These are phyloP conservation scores for Patellaria atrata DNA, from an alignment of 495 filamentous ascomycete genomes.

Conservation along the genomic window DNA sequence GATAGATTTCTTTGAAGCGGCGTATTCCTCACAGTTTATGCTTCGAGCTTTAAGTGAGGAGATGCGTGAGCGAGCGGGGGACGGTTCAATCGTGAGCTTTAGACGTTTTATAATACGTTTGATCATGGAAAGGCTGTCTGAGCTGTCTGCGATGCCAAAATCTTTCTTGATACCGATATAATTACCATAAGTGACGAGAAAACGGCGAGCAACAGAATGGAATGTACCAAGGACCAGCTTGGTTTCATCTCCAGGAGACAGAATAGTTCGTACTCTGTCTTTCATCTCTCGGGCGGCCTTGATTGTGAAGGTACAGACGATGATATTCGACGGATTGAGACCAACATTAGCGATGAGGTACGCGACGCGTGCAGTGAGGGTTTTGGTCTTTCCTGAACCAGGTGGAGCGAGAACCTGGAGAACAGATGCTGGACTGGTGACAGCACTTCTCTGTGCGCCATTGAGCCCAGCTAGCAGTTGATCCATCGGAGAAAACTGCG, in stretches of 20 bases:
- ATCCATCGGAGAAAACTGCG: too few species aligned
- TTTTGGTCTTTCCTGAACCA: slow-evolving; percentile 87
- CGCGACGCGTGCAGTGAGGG: slow-evolving; percentile 83
- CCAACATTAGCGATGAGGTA: slow-evolving; percentile 74
- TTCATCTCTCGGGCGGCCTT: slow-evolving; percentile 97
- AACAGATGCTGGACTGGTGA: slow-evolving; percentile 61
- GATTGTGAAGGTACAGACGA: slow-evolving; percentile 95
- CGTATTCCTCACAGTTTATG: slow-evolving; percentile 31
- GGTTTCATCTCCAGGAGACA: slow-evolving; percentile 63
- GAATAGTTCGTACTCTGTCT: slow-evolving; percentile 59
- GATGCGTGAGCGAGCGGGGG: slow-evolving; percentile 56
- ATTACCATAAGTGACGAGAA: slow-evolving; percentile 73
- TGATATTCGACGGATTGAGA: slow-evolving; percentile 76
- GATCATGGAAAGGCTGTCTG: slow-evolving; percentile 64
- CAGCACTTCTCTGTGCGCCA: slow-evolving; percentile 66
- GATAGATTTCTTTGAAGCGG: slow-evolving; percentile 33
- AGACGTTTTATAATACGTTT: slow-evolving; percentile 60
- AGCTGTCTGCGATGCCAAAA: slow-evolving; percentile 87
- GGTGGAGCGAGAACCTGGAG: slow-evolving; percentile 75
- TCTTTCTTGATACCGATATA: slow-evolving; percentile 67
- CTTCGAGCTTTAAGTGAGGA: slow-evolving; percentile 76
- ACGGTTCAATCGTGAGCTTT: slow-evolving; percentile 49
- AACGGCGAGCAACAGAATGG: slow-evolving; percentile 81
- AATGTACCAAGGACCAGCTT: slow-evolving; percentile 87
- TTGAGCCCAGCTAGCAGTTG: slow-evolving; percentile 65